Base-by-base conservation (phyloP, 2,329 filamentous ascomycete genomes). In the Epichloe amarillans region DNA sequence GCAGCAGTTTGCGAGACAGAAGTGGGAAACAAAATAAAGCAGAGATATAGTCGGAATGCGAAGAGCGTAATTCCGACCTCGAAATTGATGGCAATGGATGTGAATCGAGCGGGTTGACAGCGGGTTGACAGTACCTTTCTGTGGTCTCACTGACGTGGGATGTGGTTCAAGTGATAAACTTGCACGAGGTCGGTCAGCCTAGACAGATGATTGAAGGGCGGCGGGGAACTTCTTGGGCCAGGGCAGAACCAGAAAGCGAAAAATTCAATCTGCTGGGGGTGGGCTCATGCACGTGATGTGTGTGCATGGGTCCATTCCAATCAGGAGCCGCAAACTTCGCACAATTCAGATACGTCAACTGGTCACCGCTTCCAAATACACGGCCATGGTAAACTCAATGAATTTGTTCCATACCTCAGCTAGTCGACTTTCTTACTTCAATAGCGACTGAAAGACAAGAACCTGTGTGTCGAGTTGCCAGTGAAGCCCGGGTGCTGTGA, bases 211-310 rank as follows among this genome's bases (percentile, higher is more conserved):
- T 30, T 30, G 39, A 66, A 52, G 64, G 62, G 65, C 62, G 64
- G 68, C 68, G 66, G 66, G 66, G 66, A 66, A 69, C 62, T 64
- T 62, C 63, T 64, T 57, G 62, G 58, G 62, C 45, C 47, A 60
- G 63, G 63, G 64, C 62, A 60, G 60, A 58, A 58, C 59, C 59
- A 53, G 62, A 61, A 64, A 65, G 66, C 64, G 66, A 69, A 71
- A 71, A 71, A 66, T 67, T 71, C 68, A 68, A 62, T 65, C 64
- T 62, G 58, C 61, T 56, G 58, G 52, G 58, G 56, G 55, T 59
- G 58, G 60, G 53, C 51, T 56, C 54, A 44, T 55, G 61, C 66
- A 68, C 66, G 66, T 68, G 66, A 68, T 60, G 47, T 58, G 50
- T 55, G 47, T 51, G 54, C 50, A 55, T 38, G 36, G 14, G 43